Evolutionary conservation across 1,284 basidiomycete genomes (phyloP), one percentile per base, ranked within the genome.

Genomic region (Coniferiporia weirii): DNA sequence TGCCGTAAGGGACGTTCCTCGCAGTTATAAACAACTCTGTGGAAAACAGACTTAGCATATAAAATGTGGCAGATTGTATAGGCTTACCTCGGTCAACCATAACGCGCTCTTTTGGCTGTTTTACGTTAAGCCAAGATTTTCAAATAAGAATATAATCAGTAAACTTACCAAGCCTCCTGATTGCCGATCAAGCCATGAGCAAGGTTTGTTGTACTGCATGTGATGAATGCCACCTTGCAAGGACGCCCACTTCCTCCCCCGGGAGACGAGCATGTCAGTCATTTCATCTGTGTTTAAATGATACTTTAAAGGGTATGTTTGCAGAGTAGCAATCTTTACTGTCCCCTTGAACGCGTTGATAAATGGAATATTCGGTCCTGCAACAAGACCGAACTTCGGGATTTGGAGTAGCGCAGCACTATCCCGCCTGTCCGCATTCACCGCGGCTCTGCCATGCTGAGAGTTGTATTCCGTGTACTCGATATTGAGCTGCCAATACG

Each of bases 211-310:
- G 66, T 80, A 85, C 61, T 81, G 73, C 66, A 77, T 77, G 65
- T 84, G 82, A 60, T 82, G 80, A 12, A 80, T 67, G 0, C 44
- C 44, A 17, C 81, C 81, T 32, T 73, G 75, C 35, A 83, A 64
- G 0, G 66, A 68, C 15, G 73, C 64, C 81, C 83, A 85, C 64
- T 79, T 80, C 68, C 72, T 73, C 5, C 82, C 83, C 12, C 83
- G 71, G 45, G 68, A 68, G 17, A 75, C 57, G 9, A 84, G 66
- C 35, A 65, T 64, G 56, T 71, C 67, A 36, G 72, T 68, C 36
- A 83, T 61, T 10, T 70, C 68, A 7, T 67, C 70, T 53, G 73
- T 70, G 27, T 27, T 19, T 8, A 40, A 4, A 27, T 46, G 19
- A 44, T 55, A 55, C 4, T 55, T n/a, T 15, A 55, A 35, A 13